phyloP scores from a whole-genome alignment of 169 alveolate species.

The Eimeria tenella region DNA sequence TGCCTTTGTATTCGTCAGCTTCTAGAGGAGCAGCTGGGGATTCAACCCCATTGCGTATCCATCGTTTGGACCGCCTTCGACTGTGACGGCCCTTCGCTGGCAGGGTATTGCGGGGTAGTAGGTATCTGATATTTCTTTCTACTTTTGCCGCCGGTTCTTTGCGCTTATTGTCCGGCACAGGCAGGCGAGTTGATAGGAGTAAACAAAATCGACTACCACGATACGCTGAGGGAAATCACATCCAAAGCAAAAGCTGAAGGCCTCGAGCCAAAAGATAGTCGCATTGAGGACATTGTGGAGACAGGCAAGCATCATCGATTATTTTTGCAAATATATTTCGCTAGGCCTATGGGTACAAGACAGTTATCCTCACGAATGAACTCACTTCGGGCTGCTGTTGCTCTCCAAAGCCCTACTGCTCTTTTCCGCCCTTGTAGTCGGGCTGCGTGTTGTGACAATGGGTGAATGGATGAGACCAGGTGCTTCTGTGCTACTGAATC shows the following conservation, averaged over 20 bases:
- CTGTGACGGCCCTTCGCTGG: too few species aligned
- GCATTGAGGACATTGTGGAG: conserved; percentile 63
- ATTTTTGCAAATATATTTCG: too few species aligned
- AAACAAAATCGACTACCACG: conserved; percentile 44
- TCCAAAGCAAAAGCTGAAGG: conserved; percentile 72
- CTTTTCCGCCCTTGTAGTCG: neutral
- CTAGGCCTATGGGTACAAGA: too few species aligned
- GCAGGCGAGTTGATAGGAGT: conserved; percentile 68
- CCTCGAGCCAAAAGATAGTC: conserved; percentile 55
- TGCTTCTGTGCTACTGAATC: neutral
- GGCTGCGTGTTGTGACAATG: neutral
- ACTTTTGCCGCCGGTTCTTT: neutral
- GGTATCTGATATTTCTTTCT: too few species aligned
- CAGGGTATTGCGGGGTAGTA: too few species aligned
- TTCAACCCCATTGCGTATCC: too few species aligned
- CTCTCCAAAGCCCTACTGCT: too few species aligned
- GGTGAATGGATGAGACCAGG: neutral
- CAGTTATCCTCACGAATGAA: too few species aligned
- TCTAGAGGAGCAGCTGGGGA: too few species aligned
- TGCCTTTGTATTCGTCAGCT: too few species aligned
- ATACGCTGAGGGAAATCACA: conserved; percentile 2
- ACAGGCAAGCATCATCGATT: neutral
- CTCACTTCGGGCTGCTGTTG: too few species aligned
- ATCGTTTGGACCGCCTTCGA: too few species aligned
- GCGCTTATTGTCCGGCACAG: conserved; percentile 11